A percentile compares a stretch with the other conserved stretches of the same genome.
Evolutionary conservation across 1,139 yeast species (phyloP).

Genomic region (Magnusiomyces clavatus): DNA sequence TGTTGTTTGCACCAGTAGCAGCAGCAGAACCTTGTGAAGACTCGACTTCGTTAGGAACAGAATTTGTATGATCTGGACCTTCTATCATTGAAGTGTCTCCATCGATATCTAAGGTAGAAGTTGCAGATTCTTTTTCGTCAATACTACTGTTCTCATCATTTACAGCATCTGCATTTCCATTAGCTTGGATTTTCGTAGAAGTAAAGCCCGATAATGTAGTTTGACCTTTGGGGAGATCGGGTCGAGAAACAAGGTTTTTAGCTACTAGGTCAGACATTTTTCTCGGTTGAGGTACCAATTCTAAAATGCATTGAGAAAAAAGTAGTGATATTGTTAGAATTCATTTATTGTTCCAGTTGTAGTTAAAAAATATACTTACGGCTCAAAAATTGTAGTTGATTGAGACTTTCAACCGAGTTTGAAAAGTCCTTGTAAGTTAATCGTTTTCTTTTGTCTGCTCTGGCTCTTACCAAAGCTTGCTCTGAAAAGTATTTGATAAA

Average conservation of each 20-base stretch:
- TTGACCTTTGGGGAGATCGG: constrained; percentile 12
- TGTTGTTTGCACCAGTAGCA: no score
- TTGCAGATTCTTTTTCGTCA: background rate
- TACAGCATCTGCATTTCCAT: background rate
- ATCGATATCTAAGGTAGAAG: background rate
- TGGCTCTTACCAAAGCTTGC: constrained; percentile 66
- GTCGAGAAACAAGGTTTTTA: constrained; percentile 9
- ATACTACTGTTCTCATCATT: background rate
- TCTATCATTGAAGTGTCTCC: background rate
- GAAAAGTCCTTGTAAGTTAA: constrained; percentile 70
- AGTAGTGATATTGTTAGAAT: background rate
- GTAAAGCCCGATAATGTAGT: constrained; percentile 1
- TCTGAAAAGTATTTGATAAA: constrained; percentile 75
- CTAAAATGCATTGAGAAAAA: background rate
- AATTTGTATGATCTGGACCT: background rate
- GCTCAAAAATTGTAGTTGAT: background rate
- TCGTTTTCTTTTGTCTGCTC: constrained; percentile 62
- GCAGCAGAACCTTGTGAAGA: no score
- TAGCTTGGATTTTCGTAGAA: background rate
- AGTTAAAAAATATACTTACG: background rate
- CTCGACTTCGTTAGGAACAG: background rate
- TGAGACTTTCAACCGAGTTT: constrained; percentile 46
- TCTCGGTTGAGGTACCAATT: constrained; percentile 13
- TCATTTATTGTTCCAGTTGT: no score
- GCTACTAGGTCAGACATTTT: constrained; percentile 10